A percentile compares a stretch with the other conserved stretches of the same genome.
Conservation (phyloP, 2,329 filamentous ascomycete species). For the Nemania bipapillata region DNA sequence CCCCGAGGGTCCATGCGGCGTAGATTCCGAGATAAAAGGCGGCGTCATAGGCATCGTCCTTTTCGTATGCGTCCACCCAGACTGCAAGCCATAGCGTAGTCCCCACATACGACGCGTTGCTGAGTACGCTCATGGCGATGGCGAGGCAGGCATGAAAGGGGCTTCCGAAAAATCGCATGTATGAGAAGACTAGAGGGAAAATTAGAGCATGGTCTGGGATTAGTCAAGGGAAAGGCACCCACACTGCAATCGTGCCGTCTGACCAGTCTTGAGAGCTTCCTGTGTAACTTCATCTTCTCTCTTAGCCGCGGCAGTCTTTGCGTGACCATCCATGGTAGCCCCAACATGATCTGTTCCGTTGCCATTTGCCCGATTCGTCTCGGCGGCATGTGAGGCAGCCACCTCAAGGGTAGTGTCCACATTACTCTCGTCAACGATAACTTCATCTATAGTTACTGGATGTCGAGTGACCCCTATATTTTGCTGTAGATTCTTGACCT, state of each 20-base stretch:
- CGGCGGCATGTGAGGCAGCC: constrained; percentile 35
- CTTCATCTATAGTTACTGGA: constrained; percentile 58
- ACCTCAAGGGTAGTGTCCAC: constrained; percentile 49
- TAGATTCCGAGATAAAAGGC: constrained; percentile 67
- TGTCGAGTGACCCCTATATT: constrained; percentile 60
- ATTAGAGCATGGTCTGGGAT: no score
- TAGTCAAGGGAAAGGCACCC: constrained; percentile 39
- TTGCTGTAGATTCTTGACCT: constrained; percentile 55
- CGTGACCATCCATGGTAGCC: constrained; percentile 35
- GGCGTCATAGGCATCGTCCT: constrained; percentile 57
- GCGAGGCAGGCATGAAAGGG: constrained; percentile 57
- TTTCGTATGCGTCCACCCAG: constrained; percentile 64
- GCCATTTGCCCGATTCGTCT: constrained; percentile 31
- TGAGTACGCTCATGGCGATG: constrained; percentile 55
- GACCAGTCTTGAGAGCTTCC: constrained; percentile 62
- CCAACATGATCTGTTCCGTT: constrained; percentile 41
- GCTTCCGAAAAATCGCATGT: constrained; percentile 64
- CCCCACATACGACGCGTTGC: constrained; percentile 57
- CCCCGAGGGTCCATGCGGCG: constrained; percentile 58
- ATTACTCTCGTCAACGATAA: constrained; percentile 52
- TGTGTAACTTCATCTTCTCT: constrained; percentile 57
- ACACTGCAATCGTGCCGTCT: constrained; percentile 59
- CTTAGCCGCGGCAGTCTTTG: constrained; percentile 54
- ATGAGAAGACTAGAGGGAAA: constrained; percentile 57
- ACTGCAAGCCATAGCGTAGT: constrained; percentile 62